Evolutionary conservation across 2,329 filamentous ascomycete species (phyloP), one percentile per base, ranked within the genome.

Genomic region (Apiospora hydei): DNA sequence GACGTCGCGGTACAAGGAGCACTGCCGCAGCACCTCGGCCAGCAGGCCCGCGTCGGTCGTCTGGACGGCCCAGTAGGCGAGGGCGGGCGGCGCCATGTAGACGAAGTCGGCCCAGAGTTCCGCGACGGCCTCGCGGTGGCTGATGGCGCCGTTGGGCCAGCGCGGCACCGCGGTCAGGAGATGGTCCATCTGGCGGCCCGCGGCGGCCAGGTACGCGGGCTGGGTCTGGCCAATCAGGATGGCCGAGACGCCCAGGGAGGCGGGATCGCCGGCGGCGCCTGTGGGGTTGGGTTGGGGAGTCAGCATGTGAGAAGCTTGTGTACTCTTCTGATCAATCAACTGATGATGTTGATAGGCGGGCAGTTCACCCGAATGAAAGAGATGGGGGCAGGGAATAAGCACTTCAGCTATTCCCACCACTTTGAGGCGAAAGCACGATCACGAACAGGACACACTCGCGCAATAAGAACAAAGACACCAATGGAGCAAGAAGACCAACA

Each of bases 31-130:
- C 3, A 83, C 81, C 71, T 82, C 79, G n/a, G 76, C 74, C 38
- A 85, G 72, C 24, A 83, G 72, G 10, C 69, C 74, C 16, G 79
- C 44, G 70, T 86, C 79, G n/a, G 79, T 76, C 0, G 76, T 78
- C 18, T 80, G 81, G 10, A 85, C 82, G 38, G 80, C 85, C 75
- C 83, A 83, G 75, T 85, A 87, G 4, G 85, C 85, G 24, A 87
- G 77, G 57, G 84, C 84, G 1, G 86, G 85, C n/a, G 85, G 85
- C 1, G 82, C 82, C 85, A 87, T 87, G 75, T 84, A 85, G 8
- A 86, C 72, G 74, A 83, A 85, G 75, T 88, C 86, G 18, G 85
- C 82, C 84, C 85, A 87, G 13, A 87, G 78, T 72, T 87, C 84
- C 4, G 82, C 74, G 8, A 80, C 78, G 21, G 82, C 79, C 34